phyloP scores from a whole-genome alignment of 768 basidiomycete genomes.

The Mycena latifolia region DNA sequence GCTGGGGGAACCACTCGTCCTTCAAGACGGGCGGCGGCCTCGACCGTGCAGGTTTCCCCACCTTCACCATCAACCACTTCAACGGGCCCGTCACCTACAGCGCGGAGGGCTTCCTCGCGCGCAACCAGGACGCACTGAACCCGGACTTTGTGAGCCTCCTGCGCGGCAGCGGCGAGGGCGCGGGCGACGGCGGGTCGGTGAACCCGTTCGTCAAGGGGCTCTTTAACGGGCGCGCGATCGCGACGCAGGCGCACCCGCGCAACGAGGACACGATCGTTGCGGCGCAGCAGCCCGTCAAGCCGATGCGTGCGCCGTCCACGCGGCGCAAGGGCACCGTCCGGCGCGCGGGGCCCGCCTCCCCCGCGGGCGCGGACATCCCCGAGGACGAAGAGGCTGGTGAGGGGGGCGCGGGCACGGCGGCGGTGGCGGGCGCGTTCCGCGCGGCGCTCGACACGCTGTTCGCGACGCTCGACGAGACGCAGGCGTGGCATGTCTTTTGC shows the following conservation, averaged over 20 bases:
- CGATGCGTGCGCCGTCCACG: slow-evolving; percentile 93
- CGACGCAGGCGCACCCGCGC: slow-evolving; percentile 91
- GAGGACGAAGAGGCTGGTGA: slow-evolving; percentile 67
- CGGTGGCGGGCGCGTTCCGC: slow-evolving; percentile 89
- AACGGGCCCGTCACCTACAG: slow-evolving; percentile 94
- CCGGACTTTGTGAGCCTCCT: slow-evolving; percentile 94
- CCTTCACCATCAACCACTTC: slow-evolving; percentile 94
- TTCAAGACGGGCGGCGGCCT: slow-evolving; percentile 82
- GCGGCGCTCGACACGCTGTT: slow-evolving; percentile 88
- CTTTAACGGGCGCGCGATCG: slow-evolving; percentile 90
- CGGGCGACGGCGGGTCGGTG: slow-evolving; percentile 74
- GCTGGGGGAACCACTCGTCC: slow-evolving; percentile 93
- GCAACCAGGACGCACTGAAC: slow-evolving; percentile 90
- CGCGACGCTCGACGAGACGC: slow-evolving; percentile 89
- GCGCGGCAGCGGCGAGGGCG: slow-evolving; percentile 78
- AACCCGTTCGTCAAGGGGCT: slow-evolving; percentile 94
- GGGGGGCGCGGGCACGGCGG: slow-evolving; percentile 43
- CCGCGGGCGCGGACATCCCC: slow-evolving; percentile 59
- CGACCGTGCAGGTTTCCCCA: slow-evolving; percentile 83
- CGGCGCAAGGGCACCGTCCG: slow-evolving; percentile 84
- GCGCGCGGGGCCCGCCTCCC: slow-evolving; percentile 60
- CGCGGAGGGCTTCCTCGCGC: slow-evolving; percentile 88
- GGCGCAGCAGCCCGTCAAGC: slow-evolving; percentile 93
- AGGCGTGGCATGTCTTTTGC: slow-evolving; percentile 93
- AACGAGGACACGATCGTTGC: slow-evolving; percentile 97